Evolutionary conservation across 371 early-diverging fungal genomes (phyloP).

Genomic region (Lichtheimia hyalospora): DNA sequence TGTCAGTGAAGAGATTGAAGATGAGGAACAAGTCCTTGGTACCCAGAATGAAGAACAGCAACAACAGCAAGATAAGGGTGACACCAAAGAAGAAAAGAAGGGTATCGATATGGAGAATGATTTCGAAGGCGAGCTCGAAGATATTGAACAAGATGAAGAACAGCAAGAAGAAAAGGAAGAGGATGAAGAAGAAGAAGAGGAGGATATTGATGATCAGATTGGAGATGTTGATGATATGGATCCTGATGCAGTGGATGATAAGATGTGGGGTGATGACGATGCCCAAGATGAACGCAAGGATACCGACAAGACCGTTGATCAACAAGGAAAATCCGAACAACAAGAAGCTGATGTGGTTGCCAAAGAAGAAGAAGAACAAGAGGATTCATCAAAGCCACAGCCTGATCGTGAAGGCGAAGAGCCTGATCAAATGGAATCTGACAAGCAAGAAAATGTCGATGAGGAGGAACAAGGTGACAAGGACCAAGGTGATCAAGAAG

Average conservation of each 20-base stretch:
- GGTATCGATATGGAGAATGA: constrained; percentile 97
- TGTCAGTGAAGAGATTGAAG: constrained; percentile 95
- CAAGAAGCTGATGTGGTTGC: constrained; percentile 69
- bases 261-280: constrained; percentile 94
- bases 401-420: constrained; percentile 38
- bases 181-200: constrained; percentile 58
- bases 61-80: constrained; percentile 53
- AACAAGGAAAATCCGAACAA: constrained; percentile 50
- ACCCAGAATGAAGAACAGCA: constrained; percentile 71
- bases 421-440: constrained; percentile 43
- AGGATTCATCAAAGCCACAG: constrained; percentile 21
- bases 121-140: constrained; percentile 92
- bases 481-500: constrained; percentile 22
- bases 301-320: constrained; percentile 61
- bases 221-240: constrained; percentile 88
- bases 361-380: constrained; percentile 60
- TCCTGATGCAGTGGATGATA: constrained; percentile 92
- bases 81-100: constrained; percentile 82
- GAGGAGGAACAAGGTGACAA: constrained; percentile 30
- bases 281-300: constrained; percentile 72
- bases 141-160: constrained; percentile 76
- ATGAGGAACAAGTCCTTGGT: constrained; percentile 94
- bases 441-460: constrained; percentile 50
- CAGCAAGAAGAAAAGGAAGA: constrained; percentile 46
- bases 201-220: constrained; percentile 86